Evolutionary conservation across 495 filamentous ascomycete genomes (phyloP).

Genomic region (Hyaloscypha bicolor): DNA sequence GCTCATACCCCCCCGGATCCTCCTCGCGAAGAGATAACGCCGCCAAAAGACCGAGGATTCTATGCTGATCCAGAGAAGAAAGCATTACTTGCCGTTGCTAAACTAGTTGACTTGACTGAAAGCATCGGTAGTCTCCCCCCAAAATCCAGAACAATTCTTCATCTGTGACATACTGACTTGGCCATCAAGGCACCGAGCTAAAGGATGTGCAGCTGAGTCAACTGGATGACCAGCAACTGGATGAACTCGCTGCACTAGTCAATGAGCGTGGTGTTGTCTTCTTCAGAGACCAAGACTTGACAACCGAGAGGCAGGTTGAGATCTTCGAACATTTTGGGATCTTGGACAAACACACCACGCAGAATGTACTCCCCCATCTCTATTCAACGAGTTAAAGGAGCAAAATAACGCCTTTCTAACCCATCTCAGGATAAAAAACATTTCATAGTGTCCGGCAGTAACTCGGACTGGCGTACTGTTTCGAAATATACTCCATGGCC

Average conservation of each 20-base stretch:
- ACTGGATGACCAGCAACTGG: conserved; percentile 42
- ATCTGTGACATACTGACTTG: conserved; percentile 17
- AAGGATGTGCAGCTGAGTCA: conserved; percentile 50
- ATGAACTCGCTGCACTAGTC: conserved; percentile 49
- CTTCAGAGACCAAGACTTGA: conserved; percentile 52
- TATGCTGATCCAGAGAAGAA: conserved; percentile 56
- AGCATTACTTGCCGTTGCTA: conserved; percentile 48
- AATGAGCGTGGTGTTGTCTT: conserved; percentile 50
- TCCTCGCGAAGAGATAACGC: conserved; percentile 41
- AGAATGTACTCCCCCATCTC: conserved; percentile 38
- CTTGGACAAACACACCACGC: conserved; percentile 51
- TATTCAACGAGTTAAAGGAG: conserved; percentile 21
- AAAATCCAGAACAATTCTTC: conserved; percentile 6
- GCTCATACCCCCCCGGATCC: conserved; percentile 49
- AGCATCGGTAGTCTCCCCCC: conserved; percentile 38
- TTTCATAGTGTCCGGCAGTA: conserved; percentile 41
- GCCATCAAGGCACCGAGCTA: conserved; percentile 41
- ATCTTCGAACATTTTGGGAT: conserved; percentile 55
- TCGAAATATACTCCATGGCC: conserved; percentile 46
- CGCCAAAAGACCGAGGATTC: conserved; percentile 49
- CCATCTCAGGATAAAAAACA: conserved; percentile 33
- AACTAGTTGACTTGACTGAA: conserved; percentile 51
- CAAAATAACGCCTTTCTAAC: not conserved
- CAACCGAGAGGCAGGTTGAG: conserved; percentile 50
- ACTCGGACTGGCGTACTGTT: conserved; percentile 43